Evolutionary conservation across 2,329 filamentous ascomycete genomes (phyloP), one percentile per base, ranked within the genome.

Genomic region (Phialocephala sp.): DNA sequence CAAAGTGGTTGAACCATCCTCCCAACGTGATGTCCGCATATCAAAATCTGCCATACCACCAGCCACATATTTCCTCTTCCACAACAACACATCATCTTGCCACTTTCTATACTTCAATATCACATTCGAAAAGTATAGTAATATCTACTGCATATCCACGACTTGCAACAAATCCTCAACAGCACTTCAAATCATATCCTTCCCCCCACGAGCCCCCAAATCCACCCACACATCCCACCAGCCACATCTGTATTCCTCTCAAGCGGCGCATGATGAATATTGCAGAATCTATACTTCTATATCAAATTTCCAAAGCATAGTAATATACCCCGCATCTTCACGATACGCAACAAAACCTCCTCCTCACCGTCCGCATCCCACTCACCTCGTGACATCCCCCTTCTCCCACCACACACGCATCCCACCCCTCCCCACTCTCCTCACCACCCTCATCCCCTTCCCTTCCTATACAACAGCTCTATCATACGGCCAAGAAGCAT

Each of bases 61-160:
- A 22, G 45, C 45, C n/a, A 11, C 45, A 22, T 50, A 50, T 50
- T 50, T 50, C n/a, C 11, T 20, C n/a, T 24, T 50, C 45, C 45
- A 6, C 2, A 14, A 50, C n/a, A 22, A 20, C 8, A 22, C n/a
- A 50, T 50, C 45, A 22, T 50, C 20, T 20, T 22, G 18, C 36
- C 15, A 20, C 6, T 50, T n/a, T 22, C 27, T 24, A 47, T 47
- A 20, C n/a, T 8, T 22, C n/a, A 50, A 9, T 2, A 50, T 11
- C 1, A 50, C 57, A 14, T 45, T 47, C 41, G 24, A 14, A 45
- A 47, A 15, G 32, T 39, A 43, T 47, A 11, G 4, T 35, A 59
- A 59, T 59, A n/a, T 59, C 9, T 1, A 1, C 32, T 36, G 57
- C 57, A 59, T 59, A 59, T 32, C n/a, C 47, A 14, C 57, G 37